Percentiles rank a stretch among this genome's conserved stretches.
Evolutionary conservation across 768 basidiomycete genomes (phyloP).

Genomic region (Lactarius pseudohatsudake): DNA sequence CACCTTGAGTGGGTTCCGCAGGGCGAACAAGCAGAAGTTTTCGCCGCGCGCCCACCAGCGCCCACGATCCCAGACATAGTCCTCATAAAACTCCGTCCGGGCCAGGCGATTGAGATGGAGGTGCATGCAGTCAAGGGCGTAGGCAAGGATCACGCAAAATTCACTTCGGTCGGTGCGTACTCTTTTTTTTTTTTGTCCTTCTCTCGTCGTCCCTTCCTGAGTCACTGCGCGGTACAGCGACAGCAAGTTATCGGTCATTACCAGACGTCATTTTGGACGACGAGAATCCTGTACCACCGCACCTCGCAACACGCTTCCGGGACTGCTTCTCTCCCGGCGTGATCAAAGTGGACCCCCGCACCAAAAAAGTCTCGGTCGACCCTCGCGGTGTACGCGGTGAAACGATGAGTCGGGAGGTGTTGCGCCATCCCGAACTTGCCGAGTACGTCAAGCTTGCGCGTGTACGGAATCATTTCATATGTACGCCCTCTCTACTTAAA

Average conservation of each 20-base stretch:
- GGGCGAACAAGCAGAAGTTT: slow-evolving; percentile 72
- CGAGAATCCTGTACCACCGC: slow-evolving; percentile 69
- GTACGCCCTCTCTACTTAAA: slow-evolving; percentile 45
- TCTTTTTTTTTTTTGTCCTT: background rate
- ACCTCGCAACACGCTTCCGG: slow-evolving; percentile 79
- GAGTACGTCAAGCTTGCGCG: slow-evolving; percentile 80
- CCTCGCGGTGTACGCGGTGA: slow-evolving; percentile 72
- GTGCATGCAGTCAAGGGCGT: slow-evolving; percentile 90
- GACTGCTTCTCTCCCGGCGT: slow-evolving; percentile 87
- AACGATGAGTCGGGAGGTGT: slow-evolving; percentile 87
- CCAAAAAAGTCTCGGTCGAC: slow-evolving; percentile 62
- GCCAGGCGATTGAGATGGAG: slow-evolving; percentile 82
- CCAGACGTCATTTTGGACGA: slow-evolving; percentile 76
- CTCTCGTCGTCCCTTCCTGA: slow-evolving; percentile 1
- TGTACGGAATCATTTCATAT: slow-evolving; percentile 90
- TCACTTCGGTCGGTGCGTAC: slow-evolving; percentile 83
- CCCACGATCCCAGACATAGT: slow-evolving; percentile 83
- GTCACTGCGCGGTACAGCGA: slow-evolving; percentile 51
- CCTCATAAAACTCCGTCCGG: slow-evolving; percentile 87
- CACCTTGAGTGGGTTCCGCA: slow-evolving; percentile 77
- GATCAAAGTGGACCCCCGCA: slow-evolving; percentile 58
- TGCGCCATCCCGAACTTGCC: slow-evolving; percentile 88
- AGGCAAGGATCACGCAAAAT: slow-evolving; percentile 96
- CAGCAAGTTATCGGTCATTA: slow-evolving; percentile 91
- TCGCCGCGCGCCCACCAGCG: slow-evolving; percentile 52